Evolutionary conservation across 257 asterid genomes (phyloP).

Genomic region (Scutellaria minor): DNA sequence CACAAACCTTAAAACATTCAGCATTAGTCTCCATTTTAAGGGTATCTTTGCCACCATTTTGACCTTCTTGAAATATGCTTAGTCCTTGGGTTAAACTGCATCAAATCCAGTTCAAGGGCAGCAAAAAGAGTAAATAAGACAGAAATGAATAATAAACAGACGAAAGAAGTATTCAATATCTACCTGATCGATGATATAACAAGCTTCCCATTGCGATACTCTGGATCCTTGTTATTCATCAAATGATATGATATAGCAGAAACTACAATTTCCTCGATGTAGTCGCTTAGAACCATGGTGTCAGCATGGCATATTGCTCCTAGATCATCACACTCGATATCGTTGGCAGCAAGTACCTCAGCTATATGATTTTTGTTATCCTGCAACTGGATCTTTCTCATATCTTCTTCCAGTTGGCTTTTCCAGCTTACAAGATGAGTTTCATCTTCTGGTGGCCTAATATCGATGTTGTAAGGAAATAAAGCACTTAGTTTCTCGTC

Average conservation of each 20-base stretch:
- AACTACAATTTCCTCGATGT: conserved; percentile 86
- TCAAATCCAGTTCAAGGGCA: conserved; percentile 23
- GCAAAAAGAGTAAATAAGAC: conserved; percentile 14
- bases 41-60: conserved; percentile 63
- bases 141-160: conserved; percentile 8
- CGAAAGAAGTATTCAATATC: conserved; percentile 25
- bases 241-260: conserved; percentile 88
- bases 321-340: conserved; percentile 87
- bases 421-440: conserved; percentile 77
- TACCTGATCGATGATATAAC: conserved; percentile 89
- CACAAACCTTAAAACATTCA: conserved; percentile 73
- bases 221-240: conserved; percentile 73
- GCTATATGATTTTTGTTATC: conserved; percentile 90
- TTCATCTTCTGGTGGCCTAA: conserved; percentile 91
- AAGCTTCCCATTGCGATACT: conserved; percentile 94
- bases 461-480: conserved; percentile 84
- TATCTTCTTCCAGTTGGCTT: conserved; percentile 87
- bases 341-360: conserved; percentile 93
- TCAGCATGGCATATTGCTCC: conserved; percentile 82
- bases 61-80: conserved; percentile 83
- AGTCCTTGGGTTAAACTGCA: conserved; percentile 91
- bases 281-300: conserved; percentile 61
- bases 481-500: conserved; percentile 64
- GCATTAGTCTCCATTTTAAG: conserved; percentile 77
- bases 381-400: conserved; percentile 75